A percentile compares a stretch with the other conserved stretches of the same genome.
These are phyloP conservation scores for Taxawa tesnikishii DNA, from an alignment of 2,329 filamentous ascomycete genomes.

Conservation along the genomic window DNA sequence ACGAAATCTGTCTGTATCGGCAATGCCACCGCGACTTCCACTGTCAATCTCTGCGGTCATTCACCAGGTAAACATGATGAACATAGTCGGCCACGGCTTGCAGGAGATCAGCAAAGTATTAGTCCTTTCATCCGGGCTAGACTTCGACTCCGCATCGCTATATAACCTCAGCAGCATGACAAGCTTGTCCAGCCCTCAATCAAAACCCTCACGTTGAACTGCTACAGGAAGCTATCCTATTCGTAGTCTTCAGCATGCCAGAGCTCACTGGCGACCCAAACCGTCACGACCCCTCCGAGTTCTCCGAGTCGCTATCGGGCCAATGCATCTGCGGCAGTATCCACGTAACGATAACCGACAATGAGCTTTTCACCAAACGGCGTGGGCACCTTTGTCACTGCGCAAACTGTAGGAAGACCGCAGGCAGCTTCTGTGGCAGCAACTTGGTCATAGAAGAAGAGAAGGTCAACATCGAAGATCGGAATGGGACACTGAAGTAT, in stretches of 20 bases:
- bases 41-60: no score
- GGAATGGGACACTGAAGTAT: constrained; percentile 30
- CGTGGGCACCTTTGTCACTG: constrained; percentile 40
- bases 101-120: no score
- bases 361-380: constrained; percentile 31
- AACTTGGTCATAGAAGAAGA: constrained; percentile 30
- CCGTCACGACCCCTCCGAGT: constrained; percentile 19
- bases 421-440: constrained; percentile 28
- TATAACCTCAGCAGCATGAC: no score
- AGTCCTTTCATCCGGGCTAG: no score
- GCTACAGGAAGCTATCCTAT: no score
- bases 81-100: no score
- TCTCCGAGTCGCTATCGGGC: constrained; percentile 23
- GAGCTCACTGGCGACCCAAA: constrained; percentile 27
- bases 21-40: no score
- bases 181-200: no score
- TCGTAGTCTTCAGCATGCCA: constrained; percentile 14
- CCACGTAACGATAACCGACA: constrained; percentile 35
- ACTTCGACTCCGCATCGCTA: no score
- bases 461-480: constrained; percentile 33
- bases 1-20: no score
- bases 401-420: constrained; percentile 38
- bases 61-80: no score
- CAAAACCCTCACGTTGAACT: no score
- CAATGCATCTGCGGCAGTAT: constrained; percentile 36